These are phyloP conservation scores for Rubia balearica DNA, from an alignment of 305 asterid genomes.

Conservation along the genomic window DNA sequence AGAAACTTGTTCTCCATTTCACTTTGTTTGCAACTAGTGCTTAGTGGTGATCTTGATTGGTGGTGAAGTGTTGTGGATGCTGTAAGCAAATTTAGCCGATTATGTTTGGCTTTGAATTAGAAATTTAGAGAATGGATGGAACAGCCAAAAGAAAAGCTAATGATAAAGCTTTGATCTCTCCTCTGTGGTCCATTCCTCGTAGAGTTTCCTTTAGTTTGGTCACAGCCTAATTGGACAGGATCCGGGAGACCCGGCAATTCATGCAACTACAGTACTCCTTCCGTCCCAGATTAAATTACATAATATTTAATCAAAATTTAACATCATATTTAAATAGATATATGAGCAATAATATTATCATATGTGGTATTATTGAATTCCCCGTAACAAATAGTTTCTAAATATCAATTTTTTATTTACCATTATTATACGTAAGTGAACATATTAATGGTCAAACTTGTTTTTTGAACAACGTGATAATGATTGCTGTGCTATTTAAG, in stretches of 20 bases:
- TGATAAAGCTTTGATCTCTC: conserved; percentile 30
- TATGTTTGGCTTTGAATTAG: conserved; percentile 7
- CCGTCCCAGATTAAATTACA: no score
- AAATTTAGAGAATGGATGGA: neutral
- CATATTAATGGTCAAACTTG: no score
- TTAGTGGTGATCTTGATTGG: neutral
- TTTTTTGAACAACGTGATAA: no score
- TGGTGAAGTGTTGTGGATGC: conserved; percentile 13
- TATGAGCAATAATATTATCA: no score
- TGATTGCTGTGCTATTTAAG: no score
- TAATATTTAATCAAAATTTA: no score
- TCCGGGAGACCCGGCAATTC: conserved; percentile 48
- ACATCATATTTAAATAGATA: no score
- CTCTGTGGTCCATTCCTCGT: conserved; percentile 17
- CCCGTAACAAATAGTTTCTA: no score
- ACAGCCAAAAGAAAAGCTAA: conserved; percentile 15
- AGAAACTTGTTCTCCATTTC: conserved; percentile 25
- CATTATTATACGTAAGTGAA: no score
- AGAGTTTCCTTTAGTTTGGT: conserved; percentile 17
- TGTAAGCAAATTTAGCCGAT: conserved; percentile 19
- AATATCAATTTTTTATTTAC: no score
- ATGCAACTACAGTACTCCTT: neutral
- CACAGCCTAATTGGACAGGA: conserved; percentile 40
- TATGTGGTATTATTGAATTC: no score
- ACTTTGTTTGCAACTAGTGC: conserved; percentile 12